phyloP scores from a whole-genome alignment of 1,284 basidiomycete genomes.

The Ceratobasidium sp. region DNA sequence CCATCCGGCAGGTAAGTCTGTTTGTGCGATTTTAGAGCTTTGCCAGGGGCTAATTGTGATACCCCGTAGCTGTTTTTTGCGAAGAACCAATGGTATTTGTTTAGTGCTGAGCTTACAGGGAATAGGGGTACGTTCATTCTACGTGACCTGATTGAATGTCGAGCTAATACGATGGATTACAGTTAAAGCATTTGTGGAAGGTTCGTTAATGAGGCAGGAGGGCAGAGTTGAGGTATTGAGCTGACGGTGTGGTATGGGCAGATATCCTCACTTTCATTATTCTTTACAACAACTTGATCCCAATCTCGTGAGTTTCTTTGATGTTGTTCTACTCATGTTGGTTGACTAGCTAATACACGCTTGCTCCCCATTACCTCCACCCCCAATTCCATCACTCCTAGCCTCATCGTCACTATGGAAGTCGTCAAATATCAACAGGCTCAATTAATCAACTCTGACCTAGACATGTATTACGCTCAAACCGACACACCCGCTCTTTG shows the following conservation, averaged over 20 bases:
- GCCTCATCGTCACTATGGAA: constrained; percentile 98
- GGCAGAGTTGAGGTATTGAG: neutral
- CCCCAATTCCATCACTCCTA: constrained; percentile 39
- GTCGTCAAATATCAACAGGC: constrained; percentile 99
- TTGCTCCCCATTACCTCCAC: neutral
- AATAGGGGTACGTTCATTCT: constrained; percentile 53
- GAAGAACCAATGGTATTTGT: constrained; percentile 84
- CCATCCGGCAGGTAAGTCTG: constrained; percentile 71
- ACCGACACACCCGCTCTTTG: constrained; percentile 98
- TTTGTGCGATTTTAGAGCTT: constrained; percentile 48
- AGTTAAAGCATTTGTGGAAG: constrained; percentile 86
- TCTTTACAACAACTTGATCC: constrained; percentile 98
- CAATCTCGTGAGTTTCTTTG: constrained; percentile 75
- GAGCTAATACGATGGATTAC: constrained; percentile 40
- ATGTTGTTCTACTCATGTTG: neutral
- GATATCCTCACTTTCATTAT: constrained; percentile 99
- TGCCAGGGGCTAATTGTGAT: neutral
- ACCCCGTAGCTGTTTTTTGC: constrained; percentile 79
- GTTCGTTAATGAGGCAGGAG: constrained; percentile 54
- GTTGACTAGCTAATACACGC: neutral
- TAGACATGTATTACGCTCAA: constrained; percentile 94
- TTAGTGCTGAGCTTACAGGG: constrained; percentile 52
- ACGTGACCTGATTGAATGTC: neutral
- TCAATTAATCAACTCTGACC: constrained; percentile 94
- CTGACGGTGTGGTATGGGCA: constrained; percentile 54